Percentiles rank a stretch among this genome's conserved stretches.
phyloP scores from a whole-genome alignment of 1,284 basidiomycete genomes.

The Thecaphora thlaspeos region DNA sequence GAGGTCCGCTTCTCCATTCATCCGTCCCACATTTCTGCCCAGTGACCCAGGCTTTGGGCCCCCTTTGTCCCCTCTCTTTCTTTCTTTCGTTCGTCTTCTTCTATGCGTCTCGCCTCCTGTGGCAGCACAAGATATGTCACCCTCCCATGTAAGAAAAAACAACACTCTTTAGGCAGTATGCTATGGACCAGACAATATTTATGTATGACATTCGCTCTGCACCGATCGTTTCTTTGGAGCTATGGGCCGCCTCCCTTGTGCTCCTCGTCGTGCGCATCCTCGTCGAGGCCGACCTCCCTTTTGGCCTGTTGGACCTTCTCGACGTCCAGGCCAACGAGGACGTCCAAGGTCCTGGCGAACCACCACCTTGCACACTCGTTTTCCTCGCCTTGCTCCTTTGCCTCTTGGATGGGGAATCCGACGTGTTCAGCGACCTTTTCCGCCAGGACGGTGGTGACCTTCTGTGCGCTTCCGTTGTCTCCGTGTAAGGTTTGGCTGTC shows the following conservation, averaged over 20 bases:
- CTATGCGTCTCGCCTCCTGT: too few species aligned
- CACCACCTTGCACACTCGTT: conserved; percentile 28
- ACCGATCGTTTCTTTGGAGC: too few species aligned
- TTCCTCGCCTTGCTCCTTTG: conserved; percentile 13
- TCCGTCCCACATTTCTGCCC: neutral
- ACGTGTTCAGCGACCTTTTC: conserved; percentile 27
- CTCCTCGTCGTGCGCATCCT: too few species aligned
- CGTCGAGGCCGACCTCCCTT: neutral
- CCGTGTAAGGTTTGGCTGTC: conserved; percentile 3
- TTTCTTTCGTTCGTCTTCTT: too few species aligned
- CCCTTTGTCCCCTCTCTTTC: too few species aligned
- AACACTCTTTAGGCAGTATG: too few species aligned
- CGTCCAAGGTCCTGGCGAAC: conserved; percentile 35
- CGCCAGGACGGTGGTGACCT: conserved; percentile 15
- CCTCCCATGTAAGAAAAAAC: too few species aligned
- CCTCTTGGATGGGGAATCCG: conserved; percentile 27
- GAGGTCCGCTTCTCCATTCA: neutral
- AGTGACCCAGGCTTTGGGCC: too few species aligned
- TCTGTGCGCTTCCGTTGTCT: conserved; percentile 7
- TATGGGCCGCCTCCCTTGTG: too few species aligned
- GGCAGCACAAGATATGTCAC: too few species aligned
- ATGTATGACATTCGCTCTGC: too few species aligned
- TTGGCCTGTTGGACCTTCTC: conserved; percentile 33
- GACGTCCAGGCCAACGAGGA: conserved; percentile 35
- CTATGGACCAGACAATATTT: too few species aligned